These are phyloP conservation scores for Brettanomyces naardenensis DNA, from an alignment of 805 yeast genomes.

Conservation along the genomic window DNA sequence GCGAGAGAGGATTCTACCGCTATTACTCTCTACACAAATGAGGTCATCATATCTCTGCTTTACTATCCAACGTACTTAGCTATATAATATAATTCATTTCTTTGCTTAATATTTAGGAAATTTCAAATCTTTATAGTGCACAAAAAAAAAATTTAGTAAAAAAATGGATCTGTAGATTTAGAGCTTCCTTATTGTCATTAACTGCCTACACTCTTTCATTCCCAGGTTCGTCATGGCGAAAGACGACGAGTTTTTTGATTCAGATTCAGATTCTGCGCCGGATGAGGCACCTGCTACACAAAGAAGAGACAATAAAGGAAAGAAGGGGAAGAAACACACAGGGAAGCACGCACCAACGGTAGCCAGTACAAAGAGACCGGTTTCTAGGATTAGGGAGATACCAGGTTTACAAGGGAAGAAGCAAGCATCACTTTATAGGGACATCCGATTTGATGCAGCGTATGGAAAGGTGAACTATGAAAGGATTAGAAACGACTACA, in stretches of 20 bases:
- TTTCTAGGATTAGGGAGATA: conserved; percentile 60
- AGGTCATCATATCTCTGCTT: conserved; percentile 1
- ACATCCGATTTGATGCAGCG: conserved; percentile 87
- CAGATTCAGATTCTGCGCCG: conserved; percentile 16
- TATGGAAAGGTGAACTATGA: conserved; percentile 73
- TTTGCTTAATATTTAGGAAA: neutral
- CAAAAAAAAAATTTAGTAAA: neutral
- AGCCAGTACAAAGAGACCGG: conserved; percentile 63
- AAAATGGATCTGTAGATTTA: too few relatives aligned
- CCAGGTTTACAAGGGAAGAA: conserved; percentile 46
- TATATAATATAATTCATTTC: neutral
- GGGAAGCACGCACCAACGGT: conserved; percentile 87
- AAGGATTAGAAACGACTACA: conserved; percentile 66
- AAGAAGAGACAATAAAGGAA: conserved; percentile 3
- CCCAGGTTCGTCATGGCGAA: neutral
- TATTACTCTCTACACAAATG: conserved; percentile 48
- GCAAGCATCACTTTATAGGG: conserved; percentile 36
- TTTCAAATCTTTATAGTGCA: neutral
- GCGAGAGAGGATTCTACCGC: conserved; percentile 45
- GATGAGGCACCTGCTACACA: conserved; percentile 17
- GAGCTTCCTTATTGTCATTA: too few relatives aligned
- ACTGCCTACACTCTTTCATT: neutral
- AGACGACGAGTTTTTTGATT: conserved; percentile 7
- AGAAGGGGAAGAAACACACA: conserved; percentile 26
- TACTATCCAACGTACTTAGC: neutral